Evolutionary conservation across 148 eudicot genomes (phyloP).

Genomic region (Silene latifolia): DNA sequence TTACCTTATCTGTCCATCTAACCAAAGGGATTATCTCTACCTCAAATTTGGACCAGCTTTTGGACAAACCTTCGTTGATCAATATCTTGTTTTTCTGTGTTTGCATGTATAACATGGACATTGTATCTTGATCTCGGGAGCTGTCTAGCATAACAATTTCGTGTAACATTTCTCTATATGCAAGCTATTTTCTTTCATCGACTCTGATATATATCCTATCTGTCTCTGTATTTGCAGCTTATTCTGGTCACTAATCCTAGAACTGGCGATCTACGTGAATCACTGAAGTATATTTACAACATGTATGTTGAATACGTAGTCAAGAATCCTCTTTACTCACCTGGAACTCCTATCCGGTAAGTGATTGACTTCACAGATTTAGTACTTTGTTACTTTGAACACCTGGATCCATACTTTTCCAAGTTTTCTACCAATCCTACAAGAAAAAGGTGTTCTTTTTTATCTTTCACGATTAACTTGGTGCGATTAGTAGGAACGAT

Average conservation of each 20-base stretch:
- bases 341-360: conserved; percentile 84
- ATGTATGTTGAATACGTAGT: conserved; percentile 90
- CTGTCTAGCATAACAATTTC: background rate
- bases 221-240: conserved; percentile 42
- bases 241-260: conserved; percentile 83
- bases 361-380: conserved; percentile 14
- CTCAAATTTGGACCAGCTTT: too few relatives aligned
- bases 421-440: background rate
- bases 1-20: too few relatives aligned
- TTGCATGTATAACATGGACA: background rate
- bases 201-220: background rate
- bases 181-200: background rate
- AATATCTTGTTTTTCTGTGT: background rate
- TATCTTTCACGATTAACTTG: background rate
- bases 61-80: too few relatives aligned
- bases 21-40: too few relatives aligned
- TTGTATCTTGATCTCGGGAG: background rate
- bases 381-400: background rate
- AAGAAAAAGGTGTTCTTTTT: background rate
- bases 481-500: background rate
- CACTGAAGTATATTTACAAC: conserved; percentile 82
- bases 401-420: background rate
- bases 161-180: background rate
- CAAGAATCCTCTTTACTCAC: conserved; percentile 84
- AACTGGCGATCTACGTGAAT: conserved; percentile 83